These are phyloP conservation scores for Rhizopus delemar DNA, from an alignment of 371 early-diverging fungal species.

Conservation along the genomic window DNA sequence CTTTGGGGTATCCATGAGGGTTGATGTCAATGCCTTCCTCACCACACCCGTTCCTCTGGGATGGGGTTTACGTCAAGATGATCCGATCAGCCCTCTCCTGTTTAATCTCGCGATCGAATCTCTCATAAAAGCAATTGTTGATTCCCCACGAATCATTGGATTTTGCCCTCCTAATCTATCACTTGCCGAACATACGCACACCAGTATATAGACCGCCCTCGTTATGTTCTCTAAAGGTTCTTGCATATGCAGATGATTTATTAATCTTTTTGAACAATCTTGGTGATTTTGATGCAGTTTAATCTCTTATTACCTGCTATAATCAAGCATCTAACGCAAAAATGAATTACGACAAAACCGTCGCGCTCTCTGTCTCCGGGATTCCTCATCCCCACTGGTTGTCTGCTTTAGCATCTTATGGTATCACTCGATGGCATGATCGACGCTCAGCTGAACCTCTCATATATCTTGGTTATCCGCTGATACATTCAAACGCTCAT, in stretches of 20 bases:
- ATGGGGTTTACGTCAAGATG: slow-evolving; percentile 16
- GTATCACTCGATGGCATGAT: neutral
- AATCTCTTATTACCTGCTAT: neutral
- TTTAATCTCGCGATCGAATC: slow-evolving; percentile 20
- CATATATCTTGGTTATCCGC: too few relatives aligned
- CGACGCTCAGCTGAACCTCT: too few relatives aligned
- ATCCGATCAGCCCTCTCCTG: slow-evolving; percentile 15
- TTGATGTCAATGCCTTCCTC: too few relatives aligned
- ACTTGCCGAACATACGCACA: neutral
- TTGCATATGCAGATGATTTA: neutral
- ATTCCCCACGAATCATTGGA: neutral
- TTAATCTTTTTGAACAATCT: neutral
- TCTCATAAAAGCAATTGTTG: neutral
- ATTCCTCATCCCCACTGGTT: slow-evolving; percentile 1
- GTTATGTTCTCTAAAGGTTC: neutral
- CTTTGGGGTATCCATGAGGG: too few relatives aligned
- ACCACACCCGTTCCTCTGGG: too few relatives aligned
- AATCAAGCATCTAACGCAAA: slow-evolving; percentile 9
- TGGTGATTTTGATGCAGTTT: neutral
- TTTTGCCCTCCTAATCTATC: neutral
- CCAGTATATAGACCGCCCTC: too few relatives aligned
- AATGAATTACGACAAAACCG: slow-evolving; percentile 8
- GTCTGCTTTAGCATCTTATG: neutral
- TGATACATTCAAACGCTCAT: too few relatives aligned
- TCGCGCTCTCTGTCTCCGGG: slow-evolving; percentile 5